Evolutionary conservation across 768 basidiomycete species (phyloP).

Genomic region (Boletus sp.): DNA sequence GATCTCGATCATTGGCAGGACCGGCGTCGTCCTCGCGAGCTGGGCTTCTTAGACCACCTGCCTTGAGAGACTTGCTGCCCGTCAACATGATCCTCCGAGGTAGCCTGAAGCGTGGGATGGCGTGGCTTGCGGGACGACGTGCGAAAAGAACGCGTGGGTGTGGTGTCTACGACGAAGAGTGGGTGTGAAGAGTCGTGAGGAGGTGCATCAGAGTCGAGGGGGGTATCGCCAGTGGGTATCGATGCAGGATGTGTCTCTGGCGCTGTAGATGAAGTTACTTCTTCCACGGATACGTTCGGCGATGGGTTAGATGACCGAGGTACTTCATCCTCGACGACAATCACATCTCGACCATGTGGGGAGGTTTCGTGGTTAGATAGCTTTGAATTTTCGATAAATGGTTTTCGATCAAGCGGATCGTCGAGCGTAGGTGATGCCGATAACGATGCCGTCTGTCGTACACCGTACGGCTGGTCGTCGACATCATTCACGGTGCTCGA

Average conservation of each 20-base stretch:
- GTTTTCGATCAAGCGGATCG: conserved; percentile 2
- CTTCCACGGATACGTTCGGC: background rate
- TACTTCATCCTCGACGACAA: background rate
- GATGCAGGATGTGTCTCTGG: background rate
- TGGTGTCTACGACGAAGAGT: conserved; percentile 40
- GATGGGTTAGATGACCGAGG: too few relatives aligned
- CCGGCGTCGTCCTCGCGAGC: conserved; percentile 8
- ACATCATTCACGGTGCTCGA: background rate
- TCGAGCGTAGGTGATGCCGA: background rate
- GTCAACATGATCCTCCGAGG: conserved; percentile 27
- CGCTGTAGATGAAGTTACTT: background rate
- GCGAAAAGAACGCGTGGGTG: conserved; percentile 21
- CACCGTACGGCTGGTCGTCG: background rate
- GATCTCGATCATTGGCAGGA: background rate
- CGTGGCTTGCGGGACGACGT: conserved; percentile 15
- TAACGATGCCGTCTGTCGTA: background rate
- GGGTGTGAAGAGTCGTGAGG: background rate
- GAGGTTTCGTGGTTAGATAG: background rate
- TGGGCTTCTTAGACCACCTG: background rate
- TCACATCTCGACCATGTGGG: background rate
- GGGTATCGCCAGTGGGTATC: background rate
- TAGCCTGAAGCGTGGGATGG: conserved; percentile 17
- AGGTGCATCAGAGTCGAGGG: background rate
- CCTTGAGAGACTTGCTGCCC: conserved; percentile 8
- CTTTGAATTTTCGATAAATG: conserved; percentile 10